Conservation (phyloP, 75 land plant species). For the Adiantum capillusveneris region DNA sequence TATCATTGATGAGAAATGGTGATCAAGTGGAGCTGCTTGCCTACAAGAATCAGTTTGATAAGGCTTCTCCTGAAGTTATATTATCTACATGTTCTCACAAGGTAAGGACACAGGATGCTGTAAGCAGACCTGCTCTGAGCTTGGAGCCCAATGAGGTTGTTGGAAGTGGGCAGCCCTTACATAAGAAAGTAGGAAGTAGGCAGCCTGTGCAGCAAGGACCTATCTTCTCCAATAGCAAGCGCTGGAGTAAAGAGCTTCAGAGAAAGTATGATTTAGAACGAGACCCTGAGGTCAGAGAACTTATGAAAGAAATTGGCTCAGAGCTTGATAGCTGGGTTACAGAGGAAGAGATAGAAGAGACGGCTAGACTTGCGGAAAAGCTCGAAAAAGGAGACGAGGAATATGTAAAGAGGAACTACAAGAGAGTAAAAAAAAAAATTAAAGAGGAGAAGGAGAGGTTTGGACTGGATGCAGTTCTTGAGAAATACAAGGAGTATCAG, state of each 20-base stretch:
- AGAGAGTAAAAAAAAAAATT: slow-evolving; percentile 51
- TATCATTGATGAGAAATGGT: no score
- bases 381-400: slow-evolving; percentile 39
- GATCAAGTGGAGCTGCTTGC: no score
- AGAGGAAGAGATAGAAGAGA: slow-evolving; percentile 55
- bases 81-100: no score
- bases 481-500: slow-evolving; percentile 76
- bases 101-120: no score
- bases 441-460: slow-evolving; percentile 52
- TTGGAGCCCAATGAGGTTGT: background rate
- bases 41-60: no score
- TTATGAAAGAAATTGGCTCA: slow-evolving; percentile 73
- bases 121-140: no score
- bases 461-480: slow-evolving; percentile 66
- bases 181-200: background rate
- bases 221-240: slow-evolving; percentile 48
- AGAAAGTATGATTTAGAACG: slow-evolving; percentile 58
- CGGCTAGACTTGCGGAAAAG: slow-evolving; percentile 24
- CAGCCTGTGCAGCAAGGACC: background rate
- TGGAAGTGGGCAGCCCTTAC: slow-evolving; percentile 2
- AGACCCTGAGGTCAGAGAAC: slow-evolving; percentile 61
- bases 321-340: slow-evolving; percentile 85
- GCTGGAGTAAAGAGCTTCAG: slow-evolving; percentile 67
- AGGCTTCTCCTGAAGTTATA: no score
- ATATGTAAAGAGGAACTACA: slow-evolving; percentile 29